A percentile compares a stretch with the other conserved stretches of the same genome.
These are phyloP conservation scores for Rutstroemia sp. DNA, from an alignment of 2,329 filamentous ascomycete genomes.

Conservation along the genomic window DNA sequence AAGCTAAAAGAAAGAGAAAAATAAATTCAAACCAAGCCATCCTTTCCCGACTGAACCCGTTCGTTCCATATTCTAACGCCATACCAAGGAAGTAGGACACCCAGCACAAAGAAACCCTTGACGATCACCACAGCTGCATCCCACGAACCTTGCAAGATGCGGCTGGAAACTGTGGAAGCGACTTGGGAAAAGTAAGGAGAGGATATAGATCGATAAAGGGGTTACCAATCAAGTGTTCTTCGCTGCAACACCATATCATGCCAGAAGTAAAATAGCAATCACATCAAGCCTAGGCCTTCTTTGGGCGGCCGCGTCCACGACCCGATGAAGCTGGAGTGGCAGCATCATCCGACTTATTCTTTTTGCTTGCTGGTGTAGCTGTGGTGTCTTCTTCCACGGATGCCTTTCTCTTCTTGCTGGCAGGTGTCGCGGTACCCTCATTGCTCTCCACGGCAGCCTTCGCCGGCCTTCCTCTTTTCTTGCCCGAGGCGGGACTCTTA, in stretches of 20 bases:
- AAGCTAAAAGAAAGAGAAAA: background rate
- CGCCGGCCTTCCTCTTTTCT: slow-evolving; percentile 6
- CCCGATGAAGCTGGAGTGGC: background rate
- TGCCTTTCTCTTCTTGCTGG: slow-evolving; percentile 8
- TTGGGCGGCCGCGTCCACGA: slow-evolving; percentile 7
- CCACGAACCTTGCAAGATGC: no score
- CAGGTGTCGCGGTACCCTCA: background rate
- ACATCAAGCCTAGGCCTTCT: slow-evolving; percentile 4
- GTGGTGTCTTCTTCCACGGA: background rate
- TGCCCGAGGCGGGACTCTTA: background rate
- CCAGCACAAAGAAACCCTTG: background rate
- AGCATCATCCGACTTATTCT: slow-evolving; percentile 4
- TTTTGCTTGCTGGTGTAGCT: slow-evolving; percentile 1
- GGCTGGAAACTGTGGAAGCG: background rate
- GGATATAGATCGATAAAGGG: background rate
- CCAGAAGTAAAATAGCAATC: background rate
- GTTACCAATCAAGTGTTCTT: background rate
- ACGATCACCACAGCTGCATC: background rate
- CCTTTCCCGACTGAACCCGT: background rate
- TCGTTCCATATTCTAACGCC: background rate
- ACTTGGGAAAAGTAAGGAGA: background rate
- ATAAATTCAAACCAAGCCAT: background rate
- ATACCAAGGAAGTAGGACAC: background rate
- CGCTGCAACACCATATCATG: background rate
- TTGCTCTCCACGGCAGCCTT: background rate